Base-by-base conservation (phyloP, 2,329 filamentous ascomycete genomes). In the Allantophomopsis cytisporea region DNA sequence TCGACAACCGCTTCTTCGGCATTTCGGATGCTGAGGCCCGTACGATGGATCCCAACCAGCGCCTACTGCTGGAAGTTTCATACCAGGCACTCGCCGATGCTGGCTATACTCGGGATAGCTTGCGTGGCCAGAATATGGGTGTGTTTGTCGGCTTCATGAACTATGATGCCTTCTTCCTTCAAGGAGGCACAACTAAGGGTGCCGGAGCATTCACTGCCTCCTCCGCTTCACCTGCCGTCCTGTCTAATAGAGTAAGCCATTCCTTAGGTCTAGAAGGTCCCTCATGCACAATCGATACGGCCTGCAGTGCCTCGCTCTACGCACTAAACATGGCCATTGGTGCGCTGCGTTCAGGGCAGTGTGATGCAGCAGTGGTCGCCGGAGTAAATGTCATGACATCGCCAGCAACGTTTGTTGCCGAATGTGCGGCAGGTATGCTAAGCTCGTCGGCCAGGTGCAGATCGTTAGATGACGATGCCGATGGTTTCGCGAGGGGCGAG, bases 401-500 rank as follows among this genome's bases (percentile, higher is more conserved):
- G 1, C 45, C 45, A 31, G 39, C 28, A 7, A 16, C 8, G 21
- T 45, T 33, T n/a, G 32, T 45, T 17, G 31, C 21, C 8, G 41
- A 41, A 28, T 39, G 38, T 18, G 64, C 71, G 37, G 56, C 61
- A 0, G 59, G 57, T 2, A 45, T 65, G 36, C 65, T 47, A 8
- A 44, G 42, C 4, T 35, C 35, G 3, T 38, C 40, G 13, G 42
- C 41, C 1, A 10, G 13, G 11, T 41, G 17, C 8, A 28, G 54
- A 15, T 54, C 47, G 2, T 63, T 59, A 36, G 65, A 66, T 41
- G 45, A 54, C 7, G 45, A 53, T 10, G 64, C 60, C 1, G 56
- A 61, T 38, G 66, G 66, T 2, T 69, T 68, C 38, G 59, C 51
- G 0, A 54, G 64, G 7, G 65, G 64, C 2, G 66, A 70, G 44